Percentiles rank a stretch among this genome's conserved stretches.
phyloP scores from a whole-genome alignment of 2,329 filamentous ascomycete genomes.

The Penicillium paneum region DNA sequence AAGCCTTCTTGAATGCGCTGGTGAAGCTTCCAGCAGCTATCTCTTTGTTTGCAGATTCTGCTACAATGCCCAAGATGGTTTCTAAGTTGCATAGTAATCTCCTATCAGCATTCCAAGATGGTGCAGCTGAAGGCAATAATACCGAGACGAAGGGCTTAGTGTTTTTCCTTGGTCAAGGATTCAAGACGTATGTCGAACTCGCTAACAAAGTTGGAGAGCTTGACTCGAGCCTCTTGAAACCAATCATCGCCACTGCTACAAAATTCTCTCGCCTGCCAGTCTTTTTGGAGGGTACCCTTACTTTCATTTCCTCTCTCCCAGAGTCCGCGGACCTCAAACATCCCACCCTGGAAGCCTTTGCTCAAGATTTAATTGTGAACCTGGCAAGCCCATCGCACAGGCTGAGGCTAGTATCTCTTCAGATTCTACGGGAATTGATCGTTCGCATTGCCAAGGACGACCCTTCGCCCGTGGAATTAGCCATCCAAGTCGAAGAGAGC shows the following conservation, averaged over 20 bases:
- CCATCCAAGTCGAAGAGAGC: slow-evolving; percentile 76
- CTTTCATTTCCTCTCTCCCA: slow-evolving; percentile 43
- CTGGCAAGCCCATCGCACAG: slow-evolving; percentile 72
- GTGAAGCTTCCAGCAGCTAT: slow-evolving; percentile 62
- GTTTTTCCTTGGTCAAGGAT: slow-evolving; percentile 72
- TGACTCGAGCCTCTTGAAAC: slow-evolving; percentile 60
- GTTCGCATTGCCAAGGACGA: slow-evolving; percentile 48
- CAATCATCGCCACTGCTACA: slow-evolving; percentile 64
- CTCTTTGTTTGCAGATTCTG: slow-evolving; percentile 57
- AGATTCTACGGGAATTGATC: slow-evolving; percentile 64
- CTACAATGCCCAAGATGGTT: slow-evolving; percentile 63
- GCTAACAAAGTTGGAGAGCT: slow-evolving; percentile 57
- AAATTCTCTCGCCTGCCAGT: slow-evolving; percentile 63
- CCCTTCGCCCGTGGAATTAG: slow-evolving; percentile 50
- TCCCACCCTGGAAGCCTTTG: slow-evolving; percentile 59
- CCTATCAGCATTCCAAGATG: slow-evolving; percentile 60
- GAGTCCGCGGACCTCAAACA: slow-evolving; percentile 43
- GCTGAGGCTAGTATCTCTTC: slow-evolving; percentile 69
- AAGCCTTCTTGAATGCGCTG: slow-evolving; percentile 66
- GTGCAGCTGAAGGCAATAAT: slow-evolving; percentile 61
- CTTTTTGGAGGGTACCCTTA: slow-evolving; percentile 63
- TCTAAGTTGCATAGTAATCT: slow-evolving; percentile 65
- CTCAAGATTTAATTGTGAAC: slow-evolving; percentile 66
- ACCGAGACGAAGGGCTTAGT: slow-evolving; percentile 12
- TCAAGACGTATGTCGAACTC: slow-evolving; percentile 68